phyloP scores from a whole-genome alignment of 352 stramenopile genomes.

The Globisporangium canariense region DNA sequence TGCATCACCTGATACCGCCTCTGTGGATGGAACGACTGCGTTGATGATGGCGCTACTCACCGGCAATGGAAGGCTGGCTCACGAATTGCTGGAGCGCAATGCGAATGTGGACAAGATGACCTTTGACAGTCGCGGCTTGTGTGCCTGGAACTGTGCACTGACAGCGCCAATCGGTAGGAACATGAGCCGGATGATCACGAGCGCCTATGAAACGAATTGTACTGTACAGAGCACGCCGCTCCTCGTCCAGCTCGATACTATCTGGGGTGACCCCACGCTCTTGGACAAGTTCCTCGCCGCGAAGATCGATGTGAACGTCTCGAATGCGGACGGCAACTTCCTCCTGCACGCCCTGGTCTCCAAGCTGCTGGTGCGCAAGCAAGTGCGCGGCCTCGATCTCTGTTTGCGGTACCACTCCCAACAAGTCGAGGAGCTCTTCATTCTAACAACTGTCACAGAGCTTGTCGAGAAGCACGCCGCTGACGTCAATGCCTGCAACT shows the following conservation, averaged over 20 bases:
- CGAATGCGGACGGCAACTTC: slow-evolving; percentile 56
- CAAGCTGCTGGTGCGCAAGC: slow-evolving; percentile 38
- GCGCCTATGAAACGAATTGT: slow-evolving; percentile 11
- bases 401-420: slow-evolving; percentile 61
- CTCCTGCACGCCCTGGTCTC: slow-evolving; percentile 63
- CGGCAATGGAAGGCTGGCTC: slow-evolving; percentile 33
- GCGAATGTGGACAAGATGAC: slow-evolving; percentile 61
- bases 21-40: slow-evolving; percentile 35
- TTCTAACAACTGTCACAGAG: slow-evolving; percentile 22
- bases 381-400: slow-evolving; percentile 49
- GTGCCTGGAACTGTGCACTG: slow-evolving; percentile 55
- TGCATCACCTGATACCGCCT: slow-evolving; percentile 28
- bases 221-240: slow-evolving; percentile 21
- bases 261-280: slow-evolving; percentile 29
- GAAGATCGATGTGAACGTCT: slow-evolving; percentile 57
- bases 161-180: slow-evolving; percentile 25
- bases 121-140: slow-evolving; percentile 38
- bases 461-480: slow-evolving; percentile 36
- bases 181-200: slow-evolving; percentile 16
- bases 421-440: slow-evolving; percentile 15
- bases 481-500: slow-evolving; percentile 59
- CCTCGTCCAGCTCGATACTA: slow-evolving; percentile 33
- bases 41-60: slow-evolving; percentile 63
- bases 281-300: slow-evolving; percentile 33
- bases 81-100: slow-evolving; percentile 25